Evolutionary conservation across 805 yeast species (phyloP).

Genomic region (Yarrowia sp.): DNA sequence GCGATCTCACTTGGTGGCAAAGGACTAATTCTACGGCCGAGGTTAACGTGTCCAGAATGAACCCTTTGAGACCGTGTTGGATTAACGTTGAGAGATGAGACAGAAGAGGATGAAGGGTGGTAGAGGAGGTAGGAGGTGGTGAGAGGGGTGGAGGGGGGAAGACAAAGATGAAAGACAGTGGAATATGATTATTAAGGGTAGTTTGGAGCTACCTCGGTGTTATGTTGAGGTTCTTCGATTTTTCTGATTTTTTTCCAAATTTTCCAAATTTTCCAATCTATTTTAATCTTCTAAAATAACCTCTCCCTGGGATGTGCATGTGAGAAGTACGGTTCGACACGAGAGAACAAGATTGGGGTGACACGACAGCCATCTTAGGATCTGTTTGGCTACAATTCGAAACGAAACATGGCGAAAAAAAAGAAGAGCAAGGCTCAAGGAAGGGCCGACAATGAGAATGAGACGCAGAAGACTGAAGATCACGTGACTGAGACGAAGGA

Average conservation of each 20-base stretch:
- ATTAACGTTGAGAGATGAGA: not conserved
- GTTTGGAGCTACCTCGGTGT: too few relatives aligned
- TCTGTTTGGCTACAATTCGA: too few relatives aligned
- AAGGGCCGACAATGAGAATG: not conserved
- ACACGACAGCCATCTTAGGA: not conserved
- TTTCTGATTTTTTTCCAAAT: too few relatives aligned
- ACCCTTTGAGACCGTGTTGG: not conserved
- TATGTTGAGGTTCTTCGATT: too few relatives aligned
- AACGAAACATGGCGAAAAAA: constrained; percentile 6
- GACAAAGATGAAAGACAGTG: too few relatives aligned
- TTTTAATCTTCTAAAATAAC: not conserved
- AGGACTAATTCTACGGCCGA: not conserved
- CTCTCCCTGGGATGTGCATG: not conserved
- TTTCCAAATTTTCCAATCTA: too few relatives aligned
- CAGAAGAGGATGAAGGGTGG: too few relatives aligned
- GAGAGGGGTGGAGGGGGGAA: too few relatives aligned
- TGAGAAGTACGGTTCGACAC: not conserved
- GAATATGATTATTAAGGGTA: too few relatives aligned
- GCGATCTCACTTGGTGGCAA: not conserved
- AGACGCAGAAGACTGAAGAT: too few relatives aligned
- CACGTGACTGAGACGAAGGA: too few relatives aligned
- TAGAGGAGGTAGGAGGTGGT: too few relatives aligned
- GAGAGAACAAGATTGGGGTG: constrained; percentile 1
- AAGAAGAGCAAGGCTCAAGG: constrained; percentile 1
- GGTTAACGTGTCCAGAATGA: not conserved